Percentiles rank a stretch among this genome's conserved stretches.
These are phyloP conservation scores for Falciphora oryzae DNA, from an alignment of 2,329 filamentous ascomycete genomes.

Conservation along the genomic window DNA sequence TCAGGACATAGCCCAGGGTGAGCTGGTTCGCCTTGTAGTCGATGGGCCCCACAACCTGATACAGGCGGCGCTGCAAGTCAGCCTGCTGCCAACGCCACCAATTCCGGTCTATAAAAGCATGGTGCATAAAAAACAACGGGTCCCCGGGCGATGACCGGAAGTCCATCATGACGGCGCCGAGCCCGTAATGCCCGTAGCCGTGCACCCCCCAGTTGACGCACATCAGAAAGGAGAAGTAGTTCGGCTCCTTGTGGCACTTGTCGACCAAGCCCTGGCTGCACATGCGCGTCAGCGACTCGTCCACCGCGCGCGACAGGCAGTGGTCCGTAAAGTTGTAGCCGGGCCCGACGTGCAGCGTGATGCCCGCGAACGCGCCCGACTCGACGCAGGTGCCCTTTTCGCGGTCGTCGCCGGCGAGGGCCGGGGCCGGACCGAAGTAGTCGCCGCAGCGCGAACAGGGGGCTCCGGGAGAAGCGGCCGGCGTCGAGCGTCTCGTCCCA, in stretches of 20 bases:
- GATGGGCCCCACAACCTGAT: constrained; percentile 12
- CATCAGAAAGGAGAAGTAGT: constrained; percentile 25
- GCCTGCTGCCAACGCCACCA: constrained; percentile 27
- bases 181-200: constrained; percentile 30
- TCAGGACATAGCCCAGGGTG: constrained; percentile 16
- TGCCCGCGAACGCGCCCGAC: constrained; percentile 24
- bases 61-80: constrained; percentile 14
- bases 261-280: constrained; percentile 26
- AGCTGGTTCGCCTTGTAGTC: constrained; percentile 2
- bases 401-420: constrained; percentile 20
- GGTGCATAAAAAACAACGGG: constrained; percentile 30
- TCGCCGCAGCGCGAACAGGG: constrained; percentile 23
- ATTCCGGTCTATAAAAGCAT: constrained; percentile 28
- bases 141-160: constrained; percentile 28
- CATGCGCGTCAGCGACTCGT: constrained; percentile 25
- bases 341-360: constrained; percentile 26
- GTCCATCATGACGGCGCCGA: constrained; percentile 30
- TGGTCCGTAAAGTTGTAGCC: constrained; percentile 21
- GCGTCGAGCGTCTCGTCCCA: constrained; percentile 34
- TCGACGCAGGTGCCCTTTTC: constrained; percentile 28
- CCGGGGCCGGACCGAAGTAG: constrained; percentile 24
- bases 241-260: constrained; percentile 24
- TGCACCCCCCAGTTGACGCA: constrained; percentile 30
- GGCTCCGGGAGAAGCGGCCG: constrained; percentile 25
- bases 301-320: constrained; percentile 28